Evolutionary conservation across 257 asterid species (phyloP), one percentile per base, ranked within the genome.

Genomic region (Eucommia ulmoides): DNA sequence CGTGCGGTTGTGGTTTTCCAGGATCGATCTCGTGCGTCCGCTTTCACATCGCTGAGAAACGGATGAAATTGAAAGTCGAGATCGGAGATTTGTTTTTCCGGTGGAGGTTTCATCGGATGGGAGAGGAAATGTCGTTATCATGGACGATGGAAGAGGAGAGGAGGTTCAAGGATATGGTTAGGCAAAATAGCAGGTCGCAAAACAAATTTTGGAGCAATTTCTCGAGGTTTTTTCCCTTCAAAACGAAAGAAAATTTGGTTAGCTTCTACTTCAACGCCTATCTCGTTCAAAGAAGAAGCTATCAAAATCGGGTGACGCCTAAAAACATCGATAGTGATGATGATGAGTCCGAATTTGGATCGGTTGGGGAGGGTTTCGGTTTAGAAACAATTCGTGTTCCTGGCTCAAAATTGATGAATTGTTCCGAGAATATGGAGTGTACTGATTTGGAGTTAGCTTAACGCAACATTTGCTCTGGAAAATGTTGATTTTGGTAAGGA

Each of bases 41-140:
- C 55, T 82, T 78, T 55, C 96, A 83, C 65, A 69, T 76, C 20
- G 80, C 84, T 0, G 96, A 83, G 61, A 78, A 76, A 69, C 66
- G 84, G 72, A 49, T 66, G 20, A 64, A 61, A 54, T 53, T 83
- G 59, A 83, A 69, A 53, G 70, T 33, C 9, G 94, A 80, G 50
- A 70, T 83, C 2, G 78, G 89, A 24, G 19, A 7, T 0, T 52
- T 68, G 18, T 86, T 83, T 60, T 55, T 66, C 42, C 57, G 2
- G 24, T 83, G 93, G 93, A 65, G 69, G 50, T 80, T 86, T 59
- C 17, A 80, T 62, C 72, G 53, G 52, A 86, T 80, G 96, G 94
- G 96, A 2, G 96, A 86, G 75, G 96, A 86, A 67, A 83, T 83
- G 60, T 83, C 93, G 0, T 81, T 86, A 50, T 83, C 84, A 20